A percentile compares a stretch with the other conserved stretches of the same genome.
Evolutionary conservation across 2,329 filamentous ascomycete species (phyloP).

Genomic region (Teratosphaeriaceae sp.): DNA sequence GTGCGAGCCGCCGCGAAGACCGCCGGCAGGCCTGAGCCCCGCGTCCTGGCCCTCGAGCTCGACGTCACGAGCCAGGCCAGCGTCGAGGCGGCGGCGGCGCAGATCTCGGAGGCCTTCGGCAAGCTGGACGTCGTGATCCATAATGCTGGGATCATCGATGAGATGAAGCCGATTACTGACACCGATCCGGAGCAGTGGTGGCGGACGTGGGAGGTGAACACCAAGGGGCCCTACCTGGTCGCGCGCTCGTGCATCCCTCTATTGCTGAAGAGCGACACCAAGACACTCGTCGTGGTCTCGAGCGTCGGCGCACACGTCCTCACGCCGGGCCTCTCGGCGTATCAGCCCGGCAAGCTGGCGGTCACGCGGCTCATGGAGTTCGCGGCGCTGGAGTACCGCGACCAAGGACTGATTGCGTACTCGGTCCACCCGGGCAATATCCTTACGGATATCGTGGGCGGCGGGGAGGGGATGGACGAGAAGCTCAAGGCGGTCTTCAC

Average conservation of each 20-base stretch:
- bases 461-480: constrained; percentile 5
- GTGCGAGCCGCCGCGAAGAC: constrained; percentile 32
- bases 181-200: neutral
- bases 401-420: constrained; percentile 36
- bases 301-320: constrained; percentile 35
- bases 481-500: constrained; percentile 14
- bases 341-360: constrained; percentile 43
- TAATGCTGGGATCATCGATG: constrained; percentile 36
- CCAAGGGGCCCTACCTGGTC: constrained; percentile 35
- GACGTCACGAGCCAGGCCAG: constrained; percentile 36
- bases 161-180: constrained; percentile 9
- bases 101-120: constrained; percentile 25
- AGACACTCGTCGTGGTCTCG: constrained; percentile 37
- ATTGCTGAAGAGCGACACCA: constrained; percentile 28
- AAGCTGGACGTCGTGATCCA: constrained; percentile 43
- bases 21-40: constrained; percentile 29
- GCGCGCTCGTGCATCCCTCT: constrained; percentile 39
- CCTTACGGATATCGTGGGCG: constrained; percentile 33
- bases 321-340: constrained; percentile 34
- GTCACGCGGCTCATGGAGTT: constrained; percentile 41
- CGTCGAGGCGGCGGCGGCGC: constrained; percentile 29
- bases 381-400: constrained; percentile 37
- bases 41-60: constrained; percentile 36
- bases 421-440: constrained; percentile 41
- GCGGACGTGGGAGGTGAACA: constrained; percentile 42